These are phyloP conservation scores for Coprinopsis strossmayeri DNA, from an alignment of 768 basidiomycete species.

Conservation along the genomic window DNA sequence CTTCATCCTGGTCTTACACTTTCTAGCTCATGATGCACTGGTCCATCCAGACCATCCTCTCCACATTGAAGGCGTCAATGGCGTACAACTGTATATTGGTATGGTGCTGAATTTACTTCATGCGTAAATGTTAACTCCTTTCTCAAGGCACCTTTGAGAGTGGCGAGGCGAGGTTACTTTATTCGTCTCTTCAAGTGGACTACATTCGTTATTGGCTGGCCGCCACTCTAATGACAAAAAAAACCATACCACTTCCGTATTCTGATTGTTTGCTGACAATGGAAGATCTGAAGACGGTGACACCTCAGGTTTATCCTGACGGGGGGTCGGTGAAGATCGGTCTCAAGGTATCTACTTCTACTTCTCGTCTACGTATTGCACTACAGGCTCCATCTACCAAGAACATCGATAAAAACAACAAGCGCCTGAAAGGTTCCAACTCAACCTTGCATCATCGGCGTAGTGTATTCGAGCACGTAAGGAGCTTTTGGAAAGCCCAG, in stretches of 20 bases:
- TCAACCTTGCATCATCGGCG: conserved; percentile 50
- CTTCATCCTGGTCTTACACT: not conserved
- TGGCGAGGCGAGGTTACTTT: conserved; percentile 74
- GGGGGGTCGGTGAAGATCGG: conserved; percentile 50
- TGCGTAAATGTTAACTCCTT: not conserved
- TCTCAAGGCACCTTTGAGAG: conserved; percentile 54
- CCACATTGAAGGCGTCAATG: conserved; percentile 52
- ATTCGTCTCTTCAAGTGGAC: conserved; percentile 80
- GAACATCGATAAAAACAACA: conserved; percentile 79
- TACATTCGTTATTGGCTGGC: conserved; percentile 82
- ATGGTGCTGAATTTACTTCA: conserved; percentile 9
- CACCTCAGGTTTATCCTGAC: conserved; percentile 50
- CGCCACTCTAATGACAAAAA: conserved; percentile 59
- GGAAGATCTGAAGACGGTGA: conserved; percentile 50
- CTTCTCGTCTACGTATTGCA: not conserved
- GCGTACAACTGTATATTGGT: conserved; percentile 71
- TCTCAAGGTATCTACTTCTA: conserved; percentile 41
- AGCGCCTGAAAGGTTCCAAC: conserved; percentile 54
- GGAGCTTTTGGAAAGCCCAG: conserved; percentile 55
- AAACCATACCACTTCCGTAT: conserved; percentile 66
- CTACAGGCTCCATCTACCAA: conserved; percentile 18
- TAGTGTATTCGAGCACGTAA: conserved; percentile 60
- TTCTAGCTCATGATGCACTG: conserved; percentile 55
- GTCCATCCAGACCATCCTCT: conserved; percentile 71
- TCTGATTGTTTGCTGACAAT: conserved; percentile 67